Evolutionary conservation across 2,329 filamentous ascomycete species (phyloP).

Genomic region (Monosporascus sp.): DNA sequence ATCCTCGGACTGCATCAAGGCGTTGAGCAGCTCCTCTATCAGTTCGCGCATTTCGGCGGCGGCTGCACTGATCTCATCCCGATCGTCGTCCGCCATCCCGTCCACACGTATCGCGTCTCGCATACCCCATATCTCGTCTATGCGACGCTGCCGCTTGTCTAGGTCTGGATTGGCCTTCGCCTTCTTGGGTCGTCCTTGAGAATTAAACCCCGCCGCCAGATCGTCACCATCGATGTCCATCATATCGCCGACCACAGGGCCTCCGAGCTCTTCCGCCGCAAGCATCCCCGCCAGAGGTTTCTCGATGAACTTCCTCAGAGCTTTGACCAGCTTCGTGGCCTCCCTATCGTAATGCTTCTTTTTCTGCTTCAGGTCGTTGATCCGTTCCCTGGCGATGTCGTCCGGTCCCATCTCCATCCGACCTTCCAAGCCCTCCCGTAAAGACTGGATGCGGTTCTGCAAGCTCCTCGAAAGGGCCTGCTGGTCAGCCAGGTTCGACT

Average conservation of each 20-base stretch:
- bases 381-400: constrained; percentile 56
- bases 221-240: constrained; percentile 58
- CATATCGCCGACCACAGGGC: constrained; percentile 73
- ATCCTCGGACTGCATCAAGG: constrained; percentile 47
- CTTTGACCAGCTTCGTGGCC: constrained; percentile 54
- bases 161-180: constrained; percentile 35
- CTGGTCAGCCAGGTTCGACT: constrained; percentile 48
- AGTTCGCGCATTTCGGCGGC: constrained; percentile 53
- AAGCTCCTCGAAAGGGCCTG: constrained; percentile 48
- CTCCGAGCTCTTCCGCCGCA: constrained; percentile 77
- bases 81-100: constrained; percentile 22
- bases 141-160: constrained; percentile 52
- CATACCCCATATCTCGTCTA: constrained; percentile 58
- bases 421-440: constrained; percentile 52
- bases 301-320: constrained; percentile 66
- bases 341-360: constrained; percentile 56
- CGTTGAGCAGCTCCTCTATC: constrained; percentile 56
- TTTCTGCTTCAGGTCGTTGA: constrained; percentile 54
- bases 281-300: constrained; percentile 67
- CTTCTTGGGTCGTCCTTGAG: constrained; percentile 52
- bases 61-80: constrained; percentile 45
- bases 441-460: constrained; percentile 48
- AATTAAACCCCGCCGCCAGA: constrained; percentile 53
- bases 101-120: constrained; percentile 18
- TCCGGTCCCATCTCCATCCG: constrained; percentile 53